Evolutionary conservation across 192 early-diverging fungal species (phyloP), one percentile per base, ranked within the genome.

Genomic region (Backusella liffmaniae): DNA sequence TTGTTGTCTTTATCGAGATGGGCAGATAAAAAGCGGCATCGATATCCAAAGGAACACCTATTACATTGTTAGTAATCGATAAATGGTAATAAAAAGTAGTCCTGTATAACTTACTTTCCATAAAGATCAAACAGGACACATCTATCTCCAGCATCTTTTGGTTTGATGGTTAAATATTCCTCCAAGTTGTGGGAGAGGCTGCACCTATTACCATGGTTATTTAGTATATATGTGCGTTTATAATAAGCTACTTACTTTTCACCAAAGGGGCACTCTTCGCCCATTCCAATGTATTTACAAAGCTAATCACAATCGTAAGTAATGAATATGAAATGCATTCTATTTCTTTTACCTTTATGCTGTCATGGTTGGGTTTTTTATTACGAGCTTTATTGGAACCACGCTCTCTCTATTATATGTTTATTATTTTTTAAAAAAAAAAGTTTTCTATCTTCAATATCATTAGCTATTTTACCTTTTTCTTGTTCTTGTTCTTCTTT

Each of bases 181-280:
- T 82, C 79, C 2, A 95, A 68, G 73, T 98, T 94, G 83, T 99
- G 97, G 41, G 84, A 90, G 66, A 85, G 92, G 68, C 85, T 88
- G 84, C 97, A 98, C 5, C 84, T 76, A 70, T 67, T 44, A 42
- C 7, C 59, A 10, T 23, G 18, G 3, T 18, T 15, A 18, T 44
- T 44, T 4, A 44, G 13, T 13, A 5, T 32, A 0, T 32, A 3
- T 32, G 32, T 18, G 10, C 15, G 3, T 12, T 44, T 3, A 77
- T 53, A 37, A 12, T 3, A 62, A 12, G 49, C 7, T 46, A 66
- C 72, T 18, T 76, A 74, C 42, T 49, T 76, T 39, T 88, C 86
- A 8, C 87, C 85, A 29, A 80, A 79, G 0, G 73, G 23, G 72
- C 94, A 94, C 4, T 59, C 72, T 15, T 87, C 76, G 39, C 85